phyloP scores from a whole-genome alignment of 148 eudicot genomes.

The Fagopyrum esculentum region DNA sequence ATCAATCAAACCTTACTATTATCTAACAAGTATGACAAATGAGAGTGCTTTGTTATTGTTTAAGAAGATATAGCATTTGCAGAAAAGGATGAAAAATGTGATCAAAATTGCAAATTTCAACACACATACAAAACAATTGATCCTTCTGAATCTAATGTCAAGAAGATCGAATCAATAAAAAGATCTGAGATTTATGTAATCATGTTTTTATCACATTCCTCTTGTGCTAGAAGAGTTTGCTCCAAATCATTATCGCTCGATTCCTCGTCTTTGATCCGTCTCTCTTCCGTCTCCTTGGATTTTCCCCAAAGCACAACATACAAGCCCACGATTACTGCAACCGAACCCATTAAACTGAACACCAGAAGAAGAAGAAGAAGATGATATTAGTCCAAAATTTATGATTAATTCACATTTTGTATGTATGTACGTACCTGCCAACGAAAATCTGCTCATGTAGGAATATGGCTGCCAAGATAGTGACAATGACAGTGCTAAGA shows the following conservation, averaged over 20 bases:
- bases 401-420: not conserved
- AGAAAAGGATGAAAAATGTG: too few relatives aligned
- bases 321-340: conserved; percentile 46
- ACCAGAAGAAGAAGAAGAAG: not conserved
- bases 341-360: conserved; percentile 50
- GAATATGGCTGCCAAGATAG: conserved; percentile 42
- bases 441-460: conserved; percentile 48
- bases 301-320: conserved; percentile 74
- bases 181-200: too few relatives aligned
- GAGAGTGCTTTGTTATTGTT: not conserved
- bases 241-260: conserved; percentile 13
- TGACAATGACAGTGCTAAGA: conserved; percentile 48
- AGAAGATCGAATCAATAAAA: too few relatives aligned
- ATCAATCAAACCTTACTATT: not conserved
- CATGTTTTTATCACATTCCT: not conserved
- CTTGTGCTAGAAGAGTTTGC: conserved; percentile 19
- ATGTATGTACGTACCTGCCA: conserved; percentile 49
- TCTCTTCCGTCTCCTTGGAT: conserved; percentile 18
- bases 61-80: not conserved
- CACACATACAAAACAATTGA: too few relatives aligned
- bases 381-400: too few relatives aligned
- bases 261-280: not conserved
- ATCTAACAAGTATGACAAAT: not conserved
- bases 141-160: too few relatives aligned
- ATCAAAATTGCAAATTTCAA: too few relatives aligned